These are phyloP conservation scores for Eutrema yunnanense DNA, from an alignment of 345 rosid genomes.

Conservation along the genomic window DNA sequence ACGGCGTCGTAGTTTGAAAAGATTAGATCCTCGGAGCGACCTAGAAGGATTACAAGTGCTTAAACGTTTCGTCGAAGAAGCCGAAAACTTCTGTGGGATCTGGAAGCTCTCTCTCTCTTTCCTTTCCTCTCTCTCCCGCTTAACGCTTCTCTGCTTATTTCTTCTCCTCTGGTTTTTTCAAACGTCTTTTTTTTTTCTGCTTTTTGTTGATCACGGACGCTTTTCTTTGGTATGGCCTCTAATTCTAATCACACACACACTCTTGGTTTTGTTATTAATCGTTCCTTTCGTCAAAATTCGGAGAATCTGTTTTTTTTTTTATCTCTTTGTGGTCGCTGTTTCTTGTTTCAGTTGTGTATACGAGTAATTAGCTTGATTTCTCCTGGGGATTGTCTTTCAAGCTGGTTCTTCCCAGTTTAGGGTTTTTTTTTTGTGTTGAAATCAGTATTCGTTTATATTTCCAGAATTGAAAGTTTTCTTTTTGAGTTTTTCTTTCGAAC, in stretches of 20 bases:
- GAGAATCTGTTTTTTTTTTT: not conserved
- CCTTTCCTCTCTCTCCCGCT: constrained; percentile 19
- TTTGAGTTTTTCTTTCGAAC: not conserved
- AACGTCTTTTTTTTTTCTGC: not conserved
- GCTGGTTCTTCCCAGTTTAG: not conserved
- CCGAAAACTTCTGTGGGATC: constrained; percentile 33
- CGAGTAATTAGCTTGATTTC: not conserved
- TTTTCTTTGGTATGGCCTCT: constrained; percentile 10
- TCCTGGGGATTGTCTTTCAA: not conserved
- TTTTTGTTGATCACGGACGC: constrained; percentile 1
- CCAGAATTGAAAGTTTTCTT: not conserved
- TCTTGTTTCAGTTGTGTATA: not conserved
- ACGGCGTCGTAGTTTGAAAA: not conserved
- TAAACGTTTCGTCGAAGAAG: constrained; percentile 2
- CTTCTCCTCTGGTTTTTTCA: constrained; percentile 10
- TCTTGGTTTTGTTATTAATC: not conserved
- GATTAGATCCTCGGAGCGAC: constrained; percentile 18
- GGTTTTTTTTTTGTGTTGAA: not conserved
- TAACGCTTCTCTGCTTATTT: constrained; percentile 21
- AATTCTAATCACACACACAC: not conserved
- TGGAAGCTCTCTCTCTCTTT: constrained; percentile 26
- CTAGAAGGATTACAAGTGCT: constrained; percentile 26
- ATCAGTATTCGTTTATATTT: not conserved
- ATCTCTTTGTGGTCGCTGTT: not conserved
- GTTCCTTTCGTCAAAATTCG: not conserved